A percentile compares a stretch with the other conserved stretches of the same genome.
Evolutionary conservation across 192 early-diverging fungal genomes (phyloP).

Genomic region (Backusella macrospora): DNA sequence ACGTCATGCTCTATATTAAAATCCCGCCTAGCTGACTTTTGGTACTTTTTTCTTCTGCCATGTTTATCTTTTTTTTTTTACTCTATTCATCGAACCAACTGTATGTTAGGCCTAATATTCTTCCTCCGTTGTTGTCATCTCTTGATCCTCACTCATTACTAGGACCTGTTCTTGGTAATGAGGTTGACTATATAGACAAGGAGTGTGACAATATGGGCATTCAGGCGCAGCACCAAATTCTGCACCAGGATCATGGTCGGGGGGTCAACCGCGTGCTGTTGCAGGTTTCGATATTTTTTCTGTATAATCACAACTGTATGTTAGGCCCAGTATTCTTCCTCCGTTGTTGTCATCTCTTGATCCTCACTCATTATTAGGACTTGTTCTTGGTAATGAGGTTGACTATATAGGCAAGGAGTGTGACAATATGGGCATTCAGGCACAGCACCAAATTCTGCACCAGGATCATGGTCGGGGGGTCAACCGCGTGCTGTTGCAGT

Average conservation of each 20-base stretch:
- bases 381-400: conserved; percentile 14
- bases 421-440: conserved; percentile 20
- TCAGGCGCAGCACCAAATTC: conserved; percentile 14
- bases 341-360: conserved; percentile 4
- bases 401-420: conserved; percentile 13
- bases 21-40: no score
- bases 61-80: conserved; percentile 12
- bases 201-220: conserved; percentile 18
- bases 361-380: conserved; percentile 9
- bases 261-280: conserved; percentile 12
- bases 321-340: no score
- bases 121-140: background rate
- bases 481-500: conserved; percentile 14
- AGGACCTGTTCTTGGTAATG: conserved; percentile 1
- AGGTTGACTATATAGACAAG: conserved; percentile 14
- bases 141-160: conserved; percentile 11
- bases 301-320: no score
- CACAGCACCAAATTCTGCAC: conserved; percentile 12
- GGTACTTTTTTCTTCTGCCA: conserved; percentile 10
- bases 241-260: conserved; percentile 16
- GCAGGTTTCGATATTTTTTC: background rate
- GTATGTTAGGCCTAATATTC: background rate
- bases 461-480: conserved; percentile 10
- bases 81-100: conserved; percentile 8
- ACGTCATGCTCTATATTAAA: no score